A percentile compares a stretch with the other conserved stretches of the same genome.
Conservation (phyloP, 768 basidiomycete genomes). For the Tulasnella calospora region DNA sequence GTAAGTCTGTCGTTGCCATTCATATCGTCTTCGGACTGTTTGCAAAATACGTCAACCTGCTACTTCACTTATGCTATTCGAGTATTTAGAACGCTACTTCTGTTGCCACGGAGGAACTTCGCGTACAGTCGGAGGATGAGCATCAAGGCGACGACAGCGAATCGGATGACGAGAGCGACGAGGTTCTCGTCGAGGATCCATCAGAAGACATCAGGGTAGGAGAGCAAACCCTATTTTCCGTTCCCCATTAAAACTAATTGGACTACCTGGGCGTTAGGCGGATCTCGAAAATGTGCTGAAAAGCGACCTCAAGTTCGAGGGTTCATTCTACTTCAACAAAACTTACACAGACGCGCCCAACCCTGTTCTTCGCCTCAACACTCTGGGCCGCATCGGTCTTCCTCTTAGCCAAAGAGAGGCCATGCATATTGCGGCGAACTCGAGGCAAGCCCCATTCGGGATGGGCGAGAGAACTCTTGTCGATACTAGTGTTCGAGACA, state of each 20-base stretch:
- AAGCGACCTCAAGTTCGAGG: conserved; percentile 37
- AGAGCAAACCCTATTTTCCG: neutral
- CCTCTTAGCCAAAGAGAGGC: conserved; percentile 44
- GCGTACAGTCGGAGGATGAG: neutral
- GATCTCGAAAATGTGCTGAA: conserved; percentile 37
- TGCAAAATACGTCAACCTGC: no score
- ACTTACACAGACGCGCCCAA: conserved; percentile 39
- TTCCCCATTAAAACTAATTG: neutral
- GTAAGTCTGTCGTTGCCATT: no score
- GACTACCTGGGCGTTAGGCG: conserved; percentile 29
- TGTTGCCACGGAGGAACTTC: neutral
- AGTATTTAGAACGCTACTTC: no score
- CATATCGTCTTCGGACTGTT: no score
- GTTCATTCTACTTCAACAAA: conserved; percentile 36
- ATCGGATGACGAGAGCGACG: neutral
- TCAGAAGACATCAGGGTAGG: neutral
- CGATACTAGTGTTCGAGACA: conserved; percentile 44
- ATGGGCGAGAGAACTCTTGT: conserved; percentile 40
- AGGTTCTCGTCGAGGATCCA: neutral
- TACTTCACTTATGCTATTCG: no score
- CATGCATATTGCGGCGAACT: conserved; percentile 37
- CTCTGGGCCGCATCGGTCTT: conserved; percentile 43
- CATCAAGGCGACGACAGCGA: neutral
- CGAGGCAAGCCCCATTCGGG: conserved; percentile 46
- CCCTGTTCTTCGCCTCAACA: conserved; percentile 41